These are phyloP conservation scores for Aspergillus coremiiformis DNA, from an alignment of 495 filamentous ascomycete genomes.

Conservation along the genomic window DNA sequence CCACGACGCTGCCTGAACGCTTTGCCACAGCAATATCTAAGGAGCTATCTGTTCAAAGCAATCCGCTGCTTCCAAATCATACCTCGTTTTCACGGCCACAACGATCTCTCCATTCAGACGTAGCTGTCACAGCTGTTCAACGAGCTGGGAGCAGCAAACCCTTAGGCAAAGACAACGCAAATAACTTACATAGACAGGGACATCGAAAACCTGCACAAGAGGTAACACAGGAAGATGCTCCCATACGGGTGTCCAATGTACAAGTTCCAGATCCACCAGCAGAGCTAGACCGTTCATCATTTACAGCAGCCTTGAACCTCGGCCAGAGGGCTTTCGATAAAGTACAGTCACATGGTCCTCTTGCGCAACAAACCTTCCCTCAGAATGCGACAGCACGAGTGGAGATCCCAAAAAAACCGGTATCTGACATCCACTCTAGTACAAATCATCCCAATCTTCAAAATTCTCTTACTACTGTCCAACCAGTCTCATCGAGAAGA, in stretches of 20 bases:
- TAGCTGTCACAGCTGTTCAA: constrained; percentile 3
- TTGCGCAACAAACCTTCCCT: neutral
- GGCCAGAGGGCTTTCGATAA: constrained; percentile 6
- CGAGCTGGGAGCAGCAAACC: neutral
- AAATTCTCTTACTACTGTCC: neutral
- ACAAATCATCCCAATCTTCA: neutral
- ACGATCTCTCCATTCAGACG: constrained; percentile 7
- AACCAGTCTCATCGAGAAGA: neutral
- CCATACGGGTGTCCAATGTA: neutral
- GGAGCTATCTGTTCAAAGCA: constrained; percentile 24
- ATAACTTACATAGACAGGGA: neutral
- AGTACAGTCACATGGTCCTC: neutral
- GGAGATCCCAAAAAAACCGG: neutral
- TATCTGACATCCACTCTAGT: neutral
- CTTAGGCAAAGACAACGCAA: neutral
- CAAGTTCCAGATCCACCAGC: neutral
- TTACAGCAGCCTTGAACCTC: constrained; percentile 24
- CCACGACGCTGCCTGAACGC: constrained; percentile 25
- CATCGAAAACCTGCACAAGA: neutral
- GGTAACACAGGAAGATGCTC: neutral
- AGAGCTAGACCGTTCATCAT: constrained; percentile 27
- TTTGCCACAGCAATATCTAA: constrained; percentile 30
- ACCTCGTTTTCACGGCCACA: constrained; percentile 9
- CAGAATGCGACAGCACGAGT: neutral
- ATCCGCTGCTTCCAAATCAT: constrained; percentile 19